Conservation (phyloP, 305 asterid species). For the Rubia balearica region DNA sequence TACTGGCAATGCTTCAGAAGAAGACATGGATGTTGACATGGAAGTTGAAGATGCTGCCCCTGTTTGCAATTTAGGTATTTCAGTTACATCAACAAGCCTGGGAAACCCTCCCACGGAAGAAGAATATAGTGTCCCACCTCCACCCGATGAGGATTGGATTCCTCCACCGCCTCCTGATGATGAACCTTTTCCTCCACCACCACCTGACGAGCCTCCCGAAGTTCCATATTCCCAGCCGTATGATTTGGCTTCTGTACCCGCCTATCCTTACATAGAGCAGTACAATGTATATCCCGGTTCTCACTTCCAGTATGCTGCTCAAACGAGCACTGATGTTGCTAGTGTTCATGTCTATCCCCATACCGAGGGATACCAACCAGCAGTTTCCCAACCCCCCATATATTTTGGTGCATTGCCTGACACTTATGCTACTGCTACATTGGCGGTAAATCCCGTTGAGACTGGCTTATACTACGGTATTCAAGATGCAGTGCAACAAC, state of each 20-base stretch:
- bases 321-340: conserved; percentile 38
- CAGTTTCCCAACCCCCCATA: conserved; percentile 48
- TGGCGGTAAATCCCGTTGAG: conserved; percentile 42
- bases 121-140: conserved; percentile 31
- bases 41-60: conserved; percentile 79
- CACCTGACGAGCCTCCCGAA: conserved; percentile 81
- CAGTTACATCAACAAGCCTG: conserved; percentile 24
- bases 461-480: conserved; percentile 49
- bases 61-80: conserved; percentile 26
- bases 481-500: conserved; percentile 43
- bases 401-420: conserved; percentile 54
- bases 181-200: conserved; percentile 90
- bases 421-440: conserved; percentile 43
- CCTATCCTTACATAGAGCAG: conserved; percentile 45
- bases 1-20: conserved; percentile 37
- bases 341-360: conserved; percentile 39
- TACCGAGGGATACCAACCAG: conserved; percentile 46
- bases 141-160: conserved; percentile 57
- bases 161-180: conserved; percentile 94
- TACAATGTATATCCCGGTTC: conserved; percentile 53
- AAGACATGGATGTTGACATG: conserved; percentile 98
- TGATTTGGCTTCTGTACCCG: conserved; percentile 40
- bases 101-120: conserved; percentile 27
- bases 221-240: conserved; percentile 39
- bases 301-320: conserved; percentile 54